Conservation (phyloP, 2,329 filamentous ascomycete genomes). For the Lachnellula arida region DNA sequence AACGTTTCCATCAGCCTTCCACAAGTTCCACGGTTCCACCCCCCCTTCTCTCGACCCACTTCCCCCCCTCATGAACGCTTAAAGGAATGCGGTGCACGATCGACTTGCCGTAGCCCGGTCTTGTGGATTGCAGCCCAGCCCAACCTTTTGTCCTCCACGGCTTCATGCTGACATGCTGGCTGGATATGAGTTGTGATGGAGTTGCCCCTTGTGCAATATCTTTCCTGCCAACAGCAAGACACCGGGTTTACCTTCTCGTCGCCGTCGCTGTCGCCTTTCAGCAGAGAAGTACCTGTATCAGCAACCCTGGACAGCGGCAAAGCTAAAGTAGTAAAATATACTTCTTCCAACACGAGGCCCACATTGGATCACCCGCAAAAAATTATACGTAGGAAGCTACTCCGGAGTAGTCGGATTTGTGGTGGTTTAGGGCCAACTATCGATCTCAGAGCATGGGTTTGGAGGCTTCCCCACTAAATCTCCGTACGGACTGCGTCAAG, state of each 20-base stretch:
- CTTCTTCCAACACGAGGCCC: not conserved
- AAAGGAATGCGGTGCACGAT: slow-evolving; percentile 9
- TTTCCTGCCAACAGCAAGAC: not conserved
- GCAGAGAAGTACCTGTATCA: not conserved
- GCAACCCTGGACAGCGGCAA: too few species aligned
- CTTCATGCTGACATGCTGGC: slow-evolving; percentile 19
- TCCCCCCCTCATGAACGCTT: slow-evolving; percentile 9
- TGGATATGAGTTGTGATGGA: slow-evolving; percentile 14
- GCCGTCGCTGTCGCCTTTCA: not conserved
- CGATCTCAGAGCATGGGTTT: not conserved
- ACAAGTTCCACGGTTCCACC: not conserved
- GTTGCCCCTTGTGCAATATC: slow-evolving; percentile 12
- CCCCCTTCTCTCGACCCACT: not conserved
- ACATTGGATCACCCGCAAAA: not conserved
- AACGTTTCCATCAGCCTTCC: slow-evolving; percentile 21
- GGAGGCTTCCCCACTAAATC: not conserved
- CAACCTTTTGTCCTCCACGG: not conserved
- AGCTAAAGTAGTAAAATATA: not conserved
- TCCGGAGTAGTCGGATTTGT: not conserved
- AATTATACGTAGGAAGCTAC: not conserved
- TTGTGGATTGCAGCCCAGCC: not conserved
- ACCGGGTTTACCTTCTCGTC: not conserved
- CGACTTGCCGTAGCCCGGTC: slow-evolving; percentile 10
- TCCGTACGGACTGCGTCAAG: not conserved
- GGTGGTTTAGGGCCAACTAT: not conserved